A percentile compares a stretch with the other conserved stretches of the same genome.
Evolutionary conservation across 768 basidiomycete species (phyloP).

Genomic region (Cyclocybe aegerita): DNA sequence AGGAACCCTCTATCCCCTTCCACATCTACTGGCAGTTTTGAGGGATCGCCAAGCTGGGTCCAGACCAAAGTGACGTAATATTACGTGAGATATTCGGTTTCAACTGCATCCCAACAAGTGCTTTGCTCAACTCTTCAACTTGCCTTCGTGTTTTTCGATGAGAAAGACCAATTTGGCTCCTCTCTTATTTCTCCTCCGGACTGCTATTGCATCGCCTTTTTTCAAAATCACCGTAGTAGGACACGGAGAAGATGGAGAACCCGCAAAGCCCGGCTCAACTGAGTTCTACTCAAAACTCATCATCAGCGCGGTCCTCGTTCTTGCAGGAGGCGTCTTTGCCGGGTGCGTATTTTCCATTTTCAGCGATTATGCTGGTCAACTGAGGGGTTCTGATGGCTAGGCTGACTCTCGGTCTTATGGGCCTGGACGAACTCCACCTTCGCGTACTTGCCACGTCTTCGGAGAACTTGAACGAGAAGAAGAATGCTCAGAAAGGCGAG

Average conservation of each 20-base stretch:
- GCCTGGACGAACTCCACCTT: constrained; percentile 87
- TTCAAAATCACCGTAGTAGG: constrained; percentile 9
- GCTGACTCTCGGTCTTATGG: constrained; percentile 91
- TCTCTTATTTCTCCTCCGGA: constrained; percentile 22
- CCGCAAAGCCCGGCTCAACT: constrained; percentile 44
- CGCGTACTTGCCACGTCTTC: constrained; percentile 83
- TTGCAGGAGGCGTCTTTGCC: constrained; percentile 89
- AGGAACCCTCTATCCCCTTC: too few species aligned
- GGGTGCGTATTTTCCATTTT: constrained; percentile 52
- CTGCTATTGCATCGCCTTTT: constrained; percentile 23
- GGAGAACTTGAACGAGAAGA: constrained; percentile 64
- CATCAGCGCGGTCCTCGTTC: constrained; percentile 67
- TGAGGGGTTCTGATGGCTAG: constrained; percentile 33
- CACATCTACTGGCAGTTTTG: too few species aligned
- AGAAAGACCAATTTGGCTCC: constrained; percentile 12
- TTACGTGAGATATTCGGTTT: too few species aligned
- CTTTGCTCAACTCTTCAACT: background rate
- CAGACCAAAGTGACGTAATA: too few species aligned
- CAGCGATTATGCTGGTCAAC: background rate
- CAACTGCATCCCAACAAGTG: too few species aligned
- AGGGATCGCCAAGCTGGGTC: too few species aligned
- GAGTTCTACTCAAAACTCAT: constrained; percentile 76
- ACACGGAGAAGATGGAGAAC: constrained; percentile 16
- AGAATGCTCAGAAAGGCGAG: constrained; percentile 69
- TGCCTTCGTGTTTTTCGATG: background rate